Evolutionary conservation across 306 rosid species (phyloP).

Genomic region (Trifolium pratense): DNA sequence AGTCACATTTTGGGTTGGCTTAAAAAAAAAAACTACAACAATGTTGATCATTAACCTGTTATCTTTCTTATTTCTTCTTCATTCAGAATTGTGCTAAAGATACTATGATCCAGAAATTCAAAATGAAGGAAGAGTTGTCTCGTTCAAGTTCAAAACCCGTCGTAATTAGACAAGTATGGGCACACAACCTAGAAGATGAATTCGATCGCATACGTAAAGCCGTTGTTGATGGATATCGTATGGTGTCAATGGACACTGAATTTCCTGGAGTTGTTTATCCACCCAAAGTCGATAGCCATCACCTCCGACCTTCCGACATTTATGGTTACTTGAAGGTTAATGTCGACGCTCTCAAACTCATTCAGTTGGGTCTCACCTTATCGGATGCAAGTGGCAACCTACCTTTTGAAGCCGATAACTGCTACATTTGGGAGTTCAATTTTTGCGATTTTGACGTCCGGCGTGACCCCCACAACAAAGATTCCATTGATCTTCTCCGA

Average conservation of each 20-base stretch:
- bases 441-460: slow-evolving; percentile 48
- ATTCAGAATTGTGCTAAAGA: too few species aligned
- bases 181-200: background rate
- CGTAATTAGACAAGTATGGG: background rate
- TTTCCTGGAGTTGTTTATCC: background rate
- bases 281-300: background rate
- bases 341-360: slow-evolving; percentile 52
- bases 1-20: too few species aligned
- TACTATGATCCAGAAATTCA: too few species aligned
- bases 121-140: too few species aligned
- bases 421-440: slow-evolving; percentile 38
- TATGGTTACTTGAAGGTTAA: background rate
- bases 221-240: too few species aligned
- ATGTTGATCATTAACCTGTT: too few species aligned
- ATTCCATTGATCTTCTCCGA: background rate
- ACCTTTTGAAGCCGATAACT: background rate
- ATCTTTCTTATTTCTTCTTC: too few species aligned
- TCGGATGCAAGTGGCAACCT: slow-evolving; percentile 51
- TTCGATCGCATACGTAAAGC: background rate
- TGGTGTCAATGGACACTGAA: background rate
- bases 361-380: slow-evolving; percentile 53
- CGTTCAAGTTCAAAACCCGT: background rate
- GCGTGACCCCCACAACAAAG: background rate
- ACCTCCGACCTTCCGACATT: background rate
- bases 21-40: too few species aligned